Evolutionary conservation across 441 rosid genomes (phyloP).

Genomic region (Euphorbia schlechtendalii): DNA sequence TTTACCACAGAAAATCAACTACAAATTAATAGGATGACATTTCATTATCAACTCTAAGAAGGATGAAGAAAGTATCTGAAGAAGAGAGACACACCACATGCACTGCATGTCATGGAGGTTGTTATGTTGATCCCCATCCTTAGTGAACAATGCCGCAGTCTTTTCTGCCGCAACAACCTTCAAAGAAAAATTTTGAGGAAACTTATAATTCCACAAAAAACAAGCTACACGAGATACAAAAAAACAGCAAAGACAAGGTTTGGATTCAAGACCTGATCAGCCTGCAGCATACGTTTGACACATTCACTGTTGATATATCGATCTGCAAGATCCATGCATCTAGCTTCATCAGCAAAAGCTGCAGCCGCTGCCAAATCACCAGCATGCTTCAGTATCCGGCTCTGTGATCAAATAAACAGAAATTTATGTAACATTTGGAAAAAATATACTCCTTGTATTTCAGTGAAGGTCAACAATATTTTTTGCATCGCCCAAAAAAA

Average conservation of each 20-base stretch:
- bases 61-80: constrained; percentile 5
- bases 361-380: constrained; percentile 94
- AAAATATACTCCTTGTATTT: background rate
- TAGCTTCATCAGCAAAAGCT: constrained; percentile 98
- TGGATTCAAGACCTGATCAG: constrained; percentile 74
- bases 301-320: constrained; percentile 95
- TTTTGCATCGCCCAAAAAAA: too few species aligned
- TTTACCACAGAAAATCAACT: constrained; percentile 18
- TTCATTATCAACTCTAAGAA: constrained; percentile 10
- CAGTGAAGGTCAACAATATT: background rate
- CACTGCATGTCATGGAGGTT: constrained; percentile 99
- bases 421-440: background rate
- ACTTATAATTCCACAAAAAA: constrained; percentile 14
- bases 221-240: constrained; percentile 2
- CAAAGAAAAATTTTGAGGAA: constrained; percentile 15
- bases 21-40: constrained; percentile 16
- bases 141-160: constrained; percentile 93
- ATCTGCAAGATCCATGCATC: constrained; percentile 99
- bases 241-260: constrained; percentile 7
- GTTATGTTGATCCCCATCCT: constrained; percentile 98
- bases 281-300: constrained; percentile 98
- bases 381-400: constrained; percentile 98
- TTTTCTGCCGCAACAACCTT: constrained; percentile 93
- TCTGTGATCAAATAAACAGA: constrained; percentile 38
- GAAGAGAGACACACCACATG: constrained; percentile 81